Percentiles rank a stretch among this genome's conserved stretches.
These are phyloP conservation scores for Rhododendron williamsianum DNA, from an alignment of 148 eudicot genomes.

Conservation along the genomic window DNA sequence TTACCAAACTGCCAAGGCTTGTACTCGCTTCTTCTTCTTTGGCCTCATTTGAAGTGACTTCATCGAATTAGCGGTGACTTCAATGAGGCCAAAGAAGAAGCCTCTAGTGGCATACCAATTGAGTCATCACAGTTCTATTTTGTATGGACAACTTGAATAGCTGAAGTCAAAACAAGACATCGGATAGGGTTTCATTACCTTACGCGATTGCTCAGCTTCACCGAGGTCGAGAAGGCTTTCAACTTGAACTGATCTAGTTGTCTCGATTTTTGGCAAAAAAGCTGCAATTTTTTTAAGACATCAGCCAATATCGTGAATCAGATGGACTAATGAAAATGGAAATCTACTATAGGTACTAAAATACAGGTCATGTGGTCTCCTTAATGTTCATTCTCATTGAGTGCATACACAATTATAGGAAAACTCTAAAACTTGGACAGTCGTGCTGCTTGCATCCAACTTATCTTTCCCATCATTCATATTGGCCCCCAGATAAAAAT, in stretches of 20 bases:
- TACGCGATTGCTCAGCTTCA: conserved; percentile 37
- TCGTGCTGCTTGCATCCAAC: neutral
- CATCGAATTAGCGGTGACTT: neutral
- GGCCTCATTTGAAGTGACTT: neutral
- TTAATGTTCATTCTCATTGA: neutral
- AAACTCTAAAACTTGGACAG: neutral
- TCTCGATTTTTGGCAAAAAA: conserved; percentile 66
- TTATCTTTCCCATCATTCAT: neutral
- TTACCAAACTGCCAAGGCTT: conserved; percentile 14
- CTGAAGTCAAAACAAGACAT: neutral
- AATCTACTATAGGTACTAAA: neutral
- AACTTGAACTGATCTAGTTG: conserved; percentile 51
- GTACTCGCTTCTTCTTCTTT: conserved; percentile 6
- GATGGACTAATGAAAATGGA: neutral
- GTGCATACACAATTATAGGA: neutral
- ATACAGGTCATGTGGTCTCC: neutral
- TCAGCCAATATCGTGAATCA: neutral
- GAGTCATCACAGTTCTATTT: neutral
- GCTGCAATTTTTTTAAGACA: conserved; percentile 41
- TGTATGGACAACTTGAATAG: neutral
- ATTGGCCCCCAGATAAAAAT: neutral
- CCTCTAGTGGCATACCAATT: neutral
- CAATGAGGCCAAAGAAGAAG: neutral
- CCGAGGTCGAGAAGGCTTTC: conserved; percentile 60
- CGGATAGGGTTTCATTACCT: conserved; percentile 26